These are phyloP conservation scores for Phoenix dactylifera DNA, from an alignment of 176 grass and related monocot species.

Conservation along the genomic window DNA sequence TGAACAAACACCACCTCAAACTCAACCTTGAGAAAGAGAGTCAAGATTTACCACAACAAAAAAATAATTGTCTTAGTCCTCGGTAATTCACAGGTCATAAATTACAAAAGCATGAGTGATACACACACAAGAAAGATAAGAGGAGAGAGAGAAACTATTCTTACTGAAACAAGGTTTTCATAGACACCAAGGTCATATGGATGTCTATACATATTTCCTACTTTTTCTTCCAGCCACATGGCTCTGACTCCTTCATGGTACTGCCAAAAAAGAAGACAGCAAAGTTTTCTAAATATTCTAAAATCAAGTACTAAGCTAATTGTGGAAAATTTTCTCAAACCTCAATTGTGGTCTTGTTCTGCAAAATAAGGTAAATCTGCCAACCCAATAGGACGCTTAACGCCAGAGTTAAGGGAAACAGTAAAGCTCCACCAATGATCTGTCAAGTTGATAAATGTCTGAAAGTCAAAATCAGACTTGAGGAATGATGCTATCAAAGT, in stretches of 20 bases:
- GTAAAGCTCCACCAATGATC: constrained; percentile 64
- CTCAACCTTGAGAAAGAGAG: too few relatives aligned
- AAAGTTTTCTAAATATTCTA: too few relatives aligned
- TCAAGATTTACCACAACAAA: too few relatives aligned
- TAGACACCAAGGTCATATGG: constrained; percentile 78
- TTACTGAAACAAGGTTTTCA: constrained; percentile 86
- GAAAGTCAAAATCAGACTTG: too few relatives aligned
- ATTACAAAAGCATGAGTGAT: background rate
- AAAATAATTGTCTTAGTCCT: too few relatives aligned
- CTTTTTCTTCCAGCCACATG: constrained; percentile 87
- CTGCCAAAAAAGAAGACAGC: constrained; percentile 33
- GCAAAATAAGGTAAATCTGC: constrained; percentile 93
- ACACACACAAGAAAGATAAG: constrained; percentile 1
- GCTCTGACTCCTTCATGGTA: constrained; percentile 94
- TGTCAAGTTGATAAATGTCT: constrained; percentile 23
- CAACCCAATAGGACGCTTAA: constrained; percentile 58
- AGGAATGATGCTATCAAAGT: too few relatives aligned
- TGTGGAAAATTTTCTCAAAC: constrained; percentile 30
- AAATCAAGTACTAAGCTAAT: too few relatives aligned
- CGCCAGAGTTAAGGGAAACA: constrained; percentile 64
- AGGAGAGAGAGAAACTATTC: constrained; percentile 15
- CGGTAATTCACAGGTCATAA: too few relatives aligned
- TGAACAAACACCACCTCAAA: too few relatives aligned
- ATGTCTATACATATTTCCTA: constrained; percentile 75
- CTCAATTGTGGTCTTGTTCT: constrained; percentile 98